phyloP scores from a whole-genome alignment of 2,329 filamentous ascomycete genomes.

The Zymoseptoria pseudotritici region DNA sequence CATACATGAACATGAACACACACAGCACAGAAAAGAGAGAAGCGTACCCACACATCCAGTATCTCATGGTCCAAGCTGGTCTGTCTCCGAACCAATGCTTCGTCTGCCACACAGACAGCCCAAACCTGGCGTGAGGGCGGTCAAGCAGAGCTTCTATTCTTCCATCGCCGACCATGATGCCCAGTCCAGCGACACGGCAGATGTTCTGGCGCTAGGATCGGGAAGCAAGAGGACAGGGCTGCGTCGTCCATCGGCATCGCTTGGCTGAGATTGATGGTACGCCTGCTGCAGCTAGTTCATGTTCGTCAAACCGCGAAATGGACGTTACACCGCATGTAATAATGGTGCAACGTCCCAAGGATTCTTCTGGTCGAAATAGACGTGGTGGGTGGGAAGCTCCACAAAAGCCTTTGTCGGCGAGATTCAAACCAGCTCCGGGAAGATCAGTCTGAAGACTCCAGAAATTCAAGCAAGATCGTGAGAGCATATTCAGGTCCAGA shows the following conservation, averaged over 20 bases:
- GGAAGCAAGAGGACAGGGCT: neutral
- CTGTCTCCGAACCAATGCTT: neutral
- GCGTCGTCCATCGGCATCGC: neutral
- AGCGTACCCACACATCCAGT: neutral
- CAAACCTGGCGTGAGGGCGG: neutral
- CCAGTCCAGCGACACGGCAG: neutral
- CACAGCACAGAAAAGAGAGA: neutral
- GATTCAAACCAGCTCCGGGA: neutral
- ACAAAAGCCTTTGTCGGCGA: neutral
- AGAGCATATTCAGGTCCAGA: neutral
- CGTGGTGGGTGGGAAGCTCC: neutral
- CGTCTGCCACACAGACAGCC: neutral
- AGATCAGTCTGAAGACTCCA: neutral
- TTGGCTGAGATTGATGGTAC: neutral
- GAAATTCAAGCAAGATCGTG: neutral
- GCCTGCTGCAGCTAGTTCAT: neutral
- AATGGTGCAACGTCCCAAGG: neutral
- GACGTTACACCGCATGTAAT: neutral
- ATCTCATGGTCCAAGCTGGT: neutral
- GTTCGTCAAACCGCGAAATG: too few species aligned
- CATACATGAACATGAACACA: neutral
- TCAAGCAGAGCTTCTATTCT: neutral
- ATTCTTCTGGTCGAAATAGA: neutral
- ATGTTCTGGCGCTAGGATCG: neutral
- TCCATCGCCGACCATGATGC: neutral